phyloP scores from a whole-genome alignment of 805 yeast genomes.

The Metschnikowia colocasiae region DNA sequence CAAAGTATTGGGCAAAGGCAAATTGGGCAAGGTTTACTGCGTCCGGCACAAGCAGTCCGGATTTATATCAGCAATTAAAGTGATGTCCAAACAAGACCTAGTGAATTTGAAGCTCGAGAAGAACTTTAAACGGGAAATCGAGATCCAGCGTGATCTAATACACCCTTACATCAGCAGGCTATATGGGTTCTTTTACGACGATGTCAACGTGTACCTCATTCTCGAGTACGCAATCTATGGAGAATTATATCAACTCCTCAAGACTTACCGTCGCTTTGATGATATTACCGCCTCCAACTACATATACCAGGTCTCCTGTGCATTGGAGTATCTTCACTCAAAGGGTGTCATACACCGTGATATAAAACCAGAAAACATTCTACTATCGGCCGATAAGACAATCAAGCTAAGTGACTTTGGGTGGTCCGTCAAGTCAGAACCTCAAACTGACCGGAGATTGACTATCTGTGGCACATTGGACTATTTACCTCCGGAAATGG shows the following conservation, averaged over 20 bases:
- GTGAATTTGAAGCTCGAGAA: slow-evolving; percentile 71
- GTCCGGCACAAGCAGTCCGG: slow-evolving; percentile 74
- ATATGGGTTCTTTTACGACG: slow-evolving; percentile 83
- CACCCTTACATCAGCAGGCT: slow-evolving; percentile 80
- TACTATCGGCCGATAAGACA: slow-evolving; percentile 69
- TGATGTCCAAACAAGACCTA: slow-evolving; percentile 81
- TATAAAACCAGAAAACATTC: slow-evolving; percentile 88
- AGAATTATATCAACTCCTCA: slow-evolving; percentile 74
- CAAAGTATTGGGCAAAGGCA: slow-evolving; percentile 84
- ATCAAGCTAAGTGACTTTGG: slow-evolving; percentile 92
- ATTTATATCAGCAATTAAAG: slow-evolving; percentile 84
- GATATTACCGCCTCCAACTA: slow-evolving; percentile 74
- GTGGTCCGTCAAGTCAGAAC: slow-evolving; percentile 69
- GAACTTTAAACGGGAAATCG: slow-evolving; percentile 87
- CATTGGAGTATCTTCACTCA: slow-evolving; percentile 71
- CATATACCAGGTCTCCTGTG: slow-evolving; percentile 78
- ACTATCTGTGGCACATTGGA: slow-evolving; percentile 96
- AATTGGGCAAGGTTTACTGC: slow-evolving; percentile 89
- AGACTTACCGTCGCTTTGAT: slow-evolving; percentile 62
- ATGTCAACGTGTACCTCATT: slow-evolving; percentile 72
- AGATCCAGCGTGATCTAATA: slow-evolving; percentile 74
- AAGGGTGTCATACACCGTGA: slow-evolving; percentile 87
- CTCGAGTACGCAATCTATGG: slow-evolving; percentile 85
- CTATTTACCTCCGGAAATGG: slow-evolving; percentile 93
- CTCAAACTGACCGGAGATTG: slow-evolving; percentile 24